A percentile compares a stretch with the other conserved stretches of the same genome.
Evolutionary conservation across 768 basidiomycete genomes (phyloP).

Genomic region (Ramaria sp.): DNA sequence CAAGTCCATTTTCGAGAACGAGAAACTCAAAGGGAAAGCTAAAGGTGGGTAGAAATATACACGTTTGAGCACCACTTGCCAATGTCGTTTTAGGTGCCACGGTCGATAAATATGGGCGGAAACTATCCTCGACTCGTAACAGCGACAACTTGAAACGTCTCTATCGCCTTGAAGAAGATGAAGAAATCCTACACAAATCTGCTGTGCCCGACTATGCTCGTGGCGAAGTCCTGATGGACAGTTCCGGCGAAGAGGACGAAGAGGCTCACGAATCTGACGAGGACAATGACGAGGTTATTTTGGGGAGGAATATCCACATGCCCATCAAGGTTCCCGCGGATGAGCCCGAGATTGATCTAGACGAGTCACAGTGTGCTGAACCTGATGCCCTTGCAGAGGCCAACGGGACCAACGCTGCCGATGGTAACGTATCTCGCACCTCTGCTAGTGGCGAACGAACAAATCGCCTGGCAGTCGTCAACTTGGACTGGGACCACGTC

Average conservation of each 20-base stretch:
- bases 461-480: conserved; percentile 76
- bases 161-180: conserved; percentile 57
- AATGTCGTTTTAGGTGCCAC: conserved; percentile 30
- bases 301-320: conserved; percentile 36
- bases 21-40: conserved; percentile 13
- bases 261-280: conserved; percentile 27
- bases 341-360: conserved; percentile 59
- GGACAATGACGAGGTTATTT: conserved; percentile 38
- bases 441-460: conserved; percentile 30
- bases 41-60: conserved; percentile 9
- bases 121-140: conserved; percentile 55
- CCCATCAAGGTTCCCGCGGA: conserved; percentile 28
- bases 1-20: conserved; percentile 56
- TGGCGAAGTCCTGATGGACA: conserved; percentile 78
- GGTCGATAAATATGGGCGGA: conserved; percentile 88
- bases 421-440: conserved; percentile 20
- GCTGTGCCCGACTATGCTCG: conserved; percentile 69
- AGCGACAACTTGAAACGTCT: conserved; percentile 68
- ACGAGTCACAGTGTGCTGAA: conserved; percentile 58
- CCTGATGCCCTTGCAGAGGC: conserved; percentile 65
- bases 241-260: conserved; percentile 66
- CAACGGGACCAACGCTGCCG: conserved; percentile 43
- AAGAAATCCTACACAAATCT: conserved; percentile 22
- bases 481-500: conserved; percentile 97
- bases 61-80: not conserved